These are phyloP conservation scores for Elaphomyces granulatus DNA, from an alignment of 495 filamentous ascomycete species.

Conservation along the genomic window DNA sequence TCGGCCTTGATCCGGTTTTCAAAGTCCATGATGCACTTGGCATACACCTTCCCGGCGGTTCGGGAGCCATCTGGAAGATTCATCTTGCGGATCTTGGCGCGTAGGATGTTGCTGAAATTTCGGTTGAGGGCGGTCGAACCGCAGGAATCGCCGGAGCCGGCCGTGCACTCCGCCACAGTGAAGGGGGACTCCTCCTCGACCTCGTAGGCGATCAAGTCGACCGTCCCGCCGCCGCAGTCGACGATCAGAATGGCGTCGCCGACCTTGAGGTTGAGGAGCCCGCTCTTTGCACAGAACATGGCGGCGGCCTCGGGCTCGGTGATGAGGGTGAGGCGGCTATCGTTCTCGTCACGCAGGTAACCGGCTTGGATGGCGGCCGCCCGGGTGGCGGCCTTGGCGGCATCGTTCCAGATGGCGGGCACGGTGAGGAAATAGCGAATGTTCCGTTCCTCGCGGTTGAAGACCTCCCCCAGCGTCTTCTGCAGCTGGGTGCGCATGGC, in stretches of 20 bases:
- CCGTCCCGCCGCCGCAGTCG: conserved; percentile 67
- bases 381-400: conserved; percentile 63
- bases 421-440: conserved; percentile 66
- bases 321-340: conserved; percentile 58
- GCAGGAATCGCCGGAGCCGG: conserved; percentile 65
- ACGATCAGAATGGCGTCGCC: conserved; percentile 67
- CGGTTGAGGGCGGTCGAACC: conserved; percentile 67
- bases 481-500: conserved; percentile 63
- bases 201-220: conserved; percentile 70
- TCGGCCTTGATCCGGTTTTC: conserved; percentile 74
- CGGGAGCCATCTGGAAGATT: conserved; percentile 66
- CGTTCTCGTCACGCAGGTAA: conserved; percentile 62
- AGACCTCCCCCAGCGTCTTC: conserved; percentile 63
- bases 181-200: conserved; percentile 68
- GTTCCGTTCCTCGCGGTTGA: conserved; percentile 65
- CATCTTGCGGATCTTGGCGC: conserved; percentile 73
- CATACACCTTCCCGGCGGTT: conserved; percentile 64
- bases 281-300: conserved; percentile 67
- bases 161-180: conserved; percentile 63
- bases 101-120: conserved; percentile 66
- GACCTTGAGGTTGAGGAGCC: conserved; percentile 59
- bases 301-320: conserved; percentile 68
- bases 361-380: conserved; percentile 66
- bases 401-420: conserved; percentile 71
- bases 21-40: conserved; percentile 77